Conservation (phyloP, 371 early-diverging fungal species). For the Apophysomyces variabilis region DNA sequence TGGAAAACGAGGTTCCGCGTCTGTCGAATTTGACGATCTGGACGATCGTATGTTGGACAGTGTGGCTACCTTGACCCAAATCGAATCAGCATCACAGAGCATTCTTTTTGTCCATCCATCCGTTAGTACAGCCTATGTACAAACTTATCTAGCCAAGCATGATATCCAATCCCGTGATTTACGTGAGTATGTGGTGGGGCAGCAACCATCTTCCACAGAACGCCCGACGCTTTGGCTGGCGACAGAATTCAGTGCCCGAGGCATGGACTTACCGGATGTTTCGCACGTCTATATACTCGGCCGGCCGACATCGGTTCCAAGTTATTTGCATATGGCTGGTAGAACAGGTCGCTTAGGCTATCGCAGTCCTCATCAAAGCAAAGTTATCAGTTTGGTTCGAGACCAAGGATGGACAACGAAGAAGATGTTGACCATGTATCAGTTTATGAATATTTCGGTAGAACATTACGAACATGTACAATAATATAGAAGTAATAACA, state of each 20-base stretch:
- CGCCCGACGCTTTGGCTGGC: constrained; percentile 56
- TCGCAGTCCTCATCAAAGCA: constrained; percentile 41
- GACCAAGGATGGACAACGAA: constrained; percentile 49
- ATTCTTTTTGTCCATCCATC: constrained; percentile 63
- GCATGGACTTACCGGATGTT: constrained; percentile 85
- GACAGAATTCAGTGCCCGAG: constrained; percentile 83
- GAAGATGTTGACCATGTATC: constrained; percentile 43
- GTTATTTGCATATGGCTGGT: constrained; percentile 88
- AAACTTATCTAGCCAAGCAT: constrained; percentile 28
- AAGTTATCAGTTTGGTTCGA: constrained; percentile 60
- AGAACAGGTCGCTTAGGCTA: constrained; percentile 73
- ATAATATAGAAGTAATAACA: constrained; percentile 20
- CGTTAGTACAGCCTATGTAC: constrained; percentile 32
- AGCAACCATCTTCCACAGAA: not conserved
- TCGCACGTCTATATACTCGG: constrained; percentile 88
- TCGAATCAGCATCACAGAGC: constrained; percentile 56
- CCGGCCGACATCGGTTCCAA: constrained; percentile 59
- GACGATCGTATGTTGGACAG: constrained; percentile 70
- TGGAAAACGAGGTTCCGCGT: not conserved
- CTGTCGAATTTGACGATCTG: constrained; percentile 50
- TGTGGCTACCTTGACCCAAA: constrained; percentile 53
- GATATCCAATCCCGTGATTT: constrained; percentile 34
- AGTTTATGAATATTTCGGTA: constrained; percentile 37
- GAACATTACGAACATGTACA: constrained; percentile 39
- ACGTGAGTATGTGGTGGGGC: constrained; percentile 19